phyloP scores from a whole-genome alignment of 2,329 filamentous ascomycete species.

The Aspergillus sp. region DNA sequence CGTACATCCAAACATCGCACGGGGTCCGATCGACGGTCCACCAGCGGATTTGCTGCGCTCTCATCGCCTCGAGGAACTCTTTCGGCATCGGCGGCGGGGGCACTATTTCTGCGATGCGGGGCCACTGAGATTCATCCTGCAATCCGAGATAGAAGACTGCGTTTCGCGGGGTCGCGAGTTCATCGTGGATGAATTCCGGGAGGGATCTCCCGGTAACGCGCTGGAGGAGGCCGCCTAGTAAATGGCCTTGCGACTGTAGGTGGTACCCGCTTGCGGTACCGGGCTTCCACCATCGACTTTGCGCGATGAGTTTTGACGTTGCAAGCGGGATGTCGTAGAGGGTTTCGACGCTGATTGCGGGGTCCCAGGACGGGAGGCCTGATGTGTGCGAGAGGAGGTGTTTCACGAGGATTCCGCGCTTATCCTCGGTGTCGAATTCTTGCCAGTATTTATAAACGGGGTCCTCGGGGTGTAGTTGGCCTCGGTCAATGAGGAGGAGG shows the following conservation, averaged over 20 bases:
- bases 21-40: conserved; percentile 31
- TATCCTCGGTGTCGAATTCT: conserved; percentile 50
- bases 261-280: conserved; percentile 53
- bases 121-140: conserved; percentile 44
- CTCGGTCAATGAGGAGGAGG: conserved; percentile 48
- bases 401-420: conserved; percentile 44
- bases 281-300: conserved; percentile 52
- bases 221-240: conserved; percentile 51
- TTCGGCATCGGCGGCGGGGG: conserved; percentile 31
- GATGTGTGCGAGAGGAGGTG: conserved; percentile 50
- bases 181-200: conserved; percentile 49
- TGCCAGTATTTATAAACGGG: conserved; percentile 53
- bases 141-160: conserved; percentile 56
- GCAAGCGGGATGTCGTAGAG: conserved; percentile 37
- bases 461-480: conserved; percentile 41
- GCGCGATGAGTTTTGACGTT: conserved; percentile 43
- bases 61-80: conserved; percentile 16
- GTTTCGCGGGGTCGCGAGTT: conserved; percentile 47
- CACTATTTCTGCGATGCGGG: conserved; percentile 44
- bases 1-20: conserved; percentile 36
- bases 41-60: no score
- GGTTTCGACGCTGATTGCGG: conserved; percentile 36
- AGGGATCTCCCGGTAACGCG: conserved; percentile 48
- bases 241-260: conserved; percentile 44
- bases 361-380: conserved; percentile 41